These are phyloP conservation scores for Azolla pinnata DNA, from an alignment of 75 land plant genomes.

Conservation along the genomic window DNA sequence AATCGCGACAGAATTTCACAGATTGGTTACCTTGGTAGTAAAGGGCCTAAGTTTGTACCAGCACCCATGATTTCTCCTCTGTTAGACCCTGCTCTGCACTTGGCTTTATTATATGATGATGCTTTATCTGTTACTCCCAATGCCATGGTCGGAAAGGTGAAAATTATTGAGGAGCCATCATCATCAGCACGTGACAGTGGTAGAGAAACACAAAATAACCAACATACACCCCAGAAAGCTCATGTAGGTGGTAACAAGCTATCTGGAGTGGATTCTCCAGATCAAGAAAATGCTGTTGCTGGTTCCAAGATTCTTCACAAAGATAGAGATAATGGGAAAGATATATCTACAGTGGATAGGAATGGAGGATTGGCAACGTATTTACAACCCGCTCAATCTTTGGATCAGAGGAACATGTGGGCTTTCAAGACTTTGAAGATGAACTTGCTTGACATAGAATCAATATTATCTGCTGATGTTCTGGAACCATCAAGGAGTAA, in stretches of 20 bases:
- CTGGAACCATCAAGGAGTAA: constrained; percentile 40
- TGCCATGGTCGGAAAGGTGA: not conserved
- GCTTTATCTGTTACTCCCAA: not conserved
- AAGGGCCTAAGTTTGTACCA: constrained; percentile 58
- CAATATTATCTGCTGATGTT: constrained; percentile 66
- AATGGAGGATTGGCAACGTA: too few species aligned
- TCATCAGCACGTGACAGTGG: too few species aligned
- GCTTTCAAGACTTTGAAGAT: constrained; percentile 51
- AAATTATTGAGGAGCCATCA: not conserved
- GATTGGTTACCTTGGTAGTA: constrained; percentile 60
- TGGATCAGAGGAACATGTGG: constrained; percentile 31
- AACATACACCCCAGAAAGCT: too few species aligned
- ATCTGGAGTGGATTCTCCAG: too few species aligned
- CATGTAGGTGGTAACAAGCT: too few species aligned
- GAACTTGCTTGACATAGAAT: constrained; percentile 90
- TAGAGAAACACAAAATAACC: too few species aligned
- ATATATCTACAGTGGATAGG: too few species aligned
- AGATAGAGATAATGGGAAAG: too few species aligned
- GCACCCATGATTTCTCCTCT: constrained; percentile 14
- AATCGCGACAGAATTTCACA: constrained; percentile 45
- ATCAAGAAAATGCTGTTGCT: too few species aligned
- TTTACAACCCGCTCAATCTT: constrained; percentile 45
- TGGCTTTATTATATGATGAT: not conserved
- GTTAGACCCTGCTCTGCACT: constrained; percentile 43
- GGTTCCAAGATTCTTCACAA: too few species aligned